Evolutionary conservation across 2,329 filamentous ascomycete genomes (phyloP), one percentile per base, ranked within the genome.

Genomic region (Verticillium zaregamsianum): DNA sequence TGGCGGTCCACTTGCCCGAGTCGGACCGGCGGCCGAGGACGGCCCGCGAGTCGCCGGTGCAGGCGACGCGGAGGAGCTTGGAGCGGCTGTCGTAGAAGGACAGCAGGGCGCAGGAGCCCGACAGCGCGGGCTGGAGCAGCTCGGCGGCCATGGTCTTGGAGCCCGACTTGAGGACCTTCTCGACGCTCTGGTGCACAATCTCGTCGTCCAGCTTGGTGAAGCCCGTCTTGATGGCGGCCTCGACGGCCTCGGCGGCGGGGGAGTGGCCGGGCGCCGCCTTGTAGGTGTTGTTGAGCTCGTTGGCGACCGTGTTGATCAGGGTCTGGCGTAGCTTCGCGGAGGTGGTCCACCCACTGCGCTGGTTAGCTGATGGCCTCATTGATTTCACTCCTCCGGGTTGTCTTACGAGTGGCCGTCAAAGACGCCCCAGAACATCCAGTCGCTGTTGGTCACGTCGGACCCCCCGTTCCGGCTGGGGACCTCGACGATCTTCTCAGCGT

Each of bases 371-470:
- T 20, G 12, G 23, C 17, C 20, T 20, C 45, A 12, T 11, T 1
- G 2, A 23, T 12, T 23, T 20, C 20, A 3, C 11, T 9, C 20
- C 5, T 23, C 20, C 5, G 12, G 20, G 20, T 12, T 23, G 45
- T 14, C 85, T 76, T 80, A 94, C 92, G 91, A 92, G 76, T 99
- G 95, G 0, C 95, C 95, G 72, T 99, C 95, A 75, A 98, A 99
- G 20, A 99, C 93, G 62, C 93, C 95, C 95, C 96, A 99, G 75
- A 99, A 99, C 93, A 98, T 98, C 95, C 95, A 99, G 76, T 99
- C 96, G 64, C 86, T 91, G 63, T 82, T 87, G 20, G 83, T 81
- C 40, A 82, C 74, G 37, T 73, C 68, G 2, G 54, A 55, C 25
- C 71, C 69, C 28, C 69, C 71, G 37, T 65, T 69, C 77, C 69